Base-by-base conservation (phyloP, 2,329 filamentous ascomycete species). In the Hypoxylon rubiginosum region DNA sequence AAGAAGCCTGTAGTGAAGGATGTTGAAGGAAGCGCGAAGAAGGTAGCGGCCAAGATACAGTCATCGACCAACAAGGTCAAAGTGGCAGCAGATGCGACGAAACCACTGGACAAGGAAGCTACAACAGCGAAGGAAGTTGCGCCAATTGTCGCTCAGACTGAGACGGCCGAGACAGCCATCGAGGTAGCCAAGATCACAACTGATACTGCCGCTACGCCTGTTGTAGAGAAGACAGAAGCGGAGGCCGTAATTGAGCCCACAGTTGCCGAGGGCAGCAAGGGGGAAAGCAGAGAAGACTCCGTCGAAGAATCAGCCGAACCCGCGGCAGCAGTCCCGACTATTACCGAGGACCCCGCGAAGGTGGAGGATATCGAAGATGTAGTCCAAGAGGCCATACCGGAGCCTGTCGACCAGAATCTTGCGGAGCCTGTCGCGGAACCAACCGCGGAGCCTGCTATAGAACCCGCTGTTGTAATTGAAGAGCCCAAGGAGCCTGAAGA, bases 311-410 rank as follows among this genome's bases (percentile, higher is more conserved):
- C 58, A 3, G 21, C 55, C 15, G 32, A 62, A 46, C 15, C 67
- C 15, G 54, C 21, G 4, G 49, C 39, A 13, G 32, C 66, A 8
- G 28, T 63, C 32, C 56, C 70, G 1, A 55, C 54, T 19, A 26
- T 73, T 4, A 69, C 57, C 21, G 66, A 71, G 9, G 69, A 73
- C 21, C 60, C 72, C 15, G 32, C 69, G 9, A 73, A 73, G 43
- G 71, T 73, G 4, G 72, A 74, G 56, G 75, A 75, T 41, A 72
- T 75, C 24, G 73, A 76, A 46, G 73, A 75, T 17, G 51, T 71
- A 4, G 69, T 73, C 32, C 66, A 74, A 21, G 68, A 66, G 54
- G 45, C 58, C 32, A 36, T 62, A 52, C 61, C 65, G 10, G 57
- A 65, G 61, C 49, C 53, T 17, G 54, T 51, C 21, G 28, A 57